Percentiles rank a stretch among this genome's conserved stretches.
Evolutionary conservation across 129 eudicot species (phyloP).

Genomic region (Centrapalus pauciflorus): DNA sequence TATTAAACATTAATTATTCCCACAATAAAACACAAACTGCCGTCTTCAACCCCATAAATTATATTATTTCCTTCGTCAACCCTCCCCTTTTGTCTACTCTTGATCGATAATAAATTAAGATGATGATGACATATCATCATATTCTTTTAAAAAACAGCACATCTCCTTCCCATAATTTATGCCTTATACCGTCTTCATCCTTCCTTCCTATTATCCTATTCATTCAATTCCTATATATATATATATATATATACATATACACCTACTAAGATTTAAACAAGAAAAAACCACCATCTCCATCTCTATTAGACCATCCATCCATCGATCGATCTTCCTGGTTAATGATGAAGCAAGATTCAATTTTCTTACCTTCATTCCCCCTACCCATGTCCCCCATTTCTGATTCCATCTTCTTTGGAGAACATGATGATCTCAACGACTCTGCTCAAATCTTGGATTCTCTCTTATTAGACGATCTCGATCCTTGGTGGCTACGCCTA

Average conservation of each 20-base stretch:
- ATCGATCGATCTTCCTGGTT: not conserved
- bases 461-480: constrained; percentile 60
- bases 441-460: constrained; percentile 48
- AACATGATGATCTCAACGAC: constrained; percentile 44
- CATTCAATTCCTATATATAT: too few species aligned
- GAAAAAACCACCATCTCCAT: not conserved
- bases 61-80: not conserved
- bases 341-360: constrained; percentile 37
- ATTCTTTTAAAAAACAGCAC: constrained; percentile 79
- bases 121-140: constrained; percentile 23
- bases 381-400: constrained; percentile 12
- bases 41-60: constrained; percentile 23
- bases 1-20: constrained; percentile 8
- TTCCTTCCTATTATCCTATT: constrained; percentile 14
- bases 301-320: not conserved
- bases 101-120: not conserved
- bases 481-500: constrained; percentile 45
- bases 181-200: constrained; percentile 15
- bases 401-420: constrained; percentile 41
- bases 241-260: too few species aligned
- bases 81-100: not conserved
- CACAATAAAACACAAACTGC: constrained; percentile 24
- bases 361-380: constrained; percentile 15
- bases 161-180: constrained; percentile 31
- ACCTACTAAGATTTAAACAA: too few species aligned